Percentiles rank a stretch among this genome's conserved stretches.
Conservation (phyloP, 176 grass and related monocot species). For the Cenchrus purpureus region DNA sequence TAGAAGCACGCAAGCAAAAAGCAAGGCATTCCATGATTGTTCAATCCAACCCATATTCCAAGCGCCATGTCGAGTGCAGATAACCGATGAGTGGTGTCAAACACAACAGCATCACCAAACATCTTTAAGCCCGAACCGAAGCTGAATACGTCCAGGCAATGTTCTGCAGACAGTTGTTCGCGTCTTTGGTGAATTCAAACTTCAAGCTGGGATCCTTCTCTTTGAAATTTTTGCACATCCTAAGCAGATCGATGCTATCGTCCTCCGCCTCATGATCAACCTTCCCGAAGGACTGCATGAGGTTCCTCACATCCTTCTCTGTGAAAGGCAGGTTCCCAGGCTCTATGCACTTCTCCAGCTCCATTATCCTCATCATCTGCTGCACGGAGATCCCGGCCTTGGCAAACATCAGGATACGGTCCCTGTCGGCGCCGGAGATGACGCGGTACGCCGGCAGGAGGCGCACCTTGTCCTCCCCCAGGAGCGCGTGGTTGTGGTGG, state of each 20-base stretch:
- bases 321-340: conserved; percentile 70
- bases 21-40: conserved; percentile 67
- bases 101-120: conserved; percentile 75
- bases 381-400: conserved; percentile 74
- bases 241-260: conserved; percentile 55
- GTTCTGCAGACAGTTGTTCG: conserved; percentile 45
- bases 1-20: conserved; percentile 58
- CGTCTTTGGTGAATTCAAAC: conserved; percentile 62
- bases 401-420: conserved; percentile 60
- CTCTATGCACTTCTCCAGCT: conserved; percentile 69
- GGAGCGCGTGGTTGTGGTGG: conserved; percentile 71
- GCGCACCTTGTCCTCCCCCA: conserved; percentile 59
- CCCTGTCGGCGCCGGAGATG: conserved; percentile 61
- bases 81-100: conserved; percentile 61
- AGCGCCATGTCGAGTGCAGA: conserved; percentile 52
- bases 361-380: conserved; percentile 79
- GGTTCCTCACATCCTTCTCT: conserved; percentile 82
- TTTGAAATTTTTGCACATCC: conserved; percentile 65
- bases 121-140: conserved; percentile 63
- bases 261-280: conserved; percentile 49
- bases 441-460: conserved; percentile 57
- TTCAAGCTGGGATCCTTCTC: conserved; percentile 62
- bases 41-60: conserved; percentile 78
- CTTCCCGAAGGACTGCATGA: conserved; percentile 74
- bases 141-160: conserved; percentile 76